Base-by-base conservation (phyloP, 2,329 filamentous ascomycete genomes). In the Graphilbum fragrans region DNA sequence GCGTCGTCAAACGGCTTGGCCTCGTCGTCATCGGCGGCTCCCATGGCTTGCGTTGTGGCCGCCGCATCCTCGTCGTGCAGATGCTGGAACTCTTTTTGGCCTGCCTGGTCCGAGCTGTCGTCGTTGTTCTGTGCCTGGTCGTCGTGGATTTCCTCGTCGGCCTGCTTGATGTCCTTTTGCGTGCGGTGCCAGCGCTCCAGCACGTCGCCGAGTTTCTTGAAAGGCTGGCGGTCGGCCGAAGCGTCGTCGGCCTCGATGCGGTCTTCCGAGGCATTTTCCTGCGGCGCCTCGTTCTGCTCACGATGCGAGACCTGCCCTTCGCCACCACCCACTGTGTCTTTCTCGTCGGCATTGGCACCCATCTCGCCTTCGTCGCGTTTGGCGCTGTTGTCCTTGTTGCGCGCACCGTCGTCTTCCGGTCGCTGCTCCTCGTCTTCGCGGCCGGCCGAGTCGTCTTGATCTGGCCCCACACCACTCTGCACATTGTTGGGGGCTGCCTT, bases 121-220 rank as follows among this genome's bases (percentile, higher is more conserved):
- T 46, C 35, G 11, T 37, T 35, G 50, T 40, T 35, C 8, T 41
- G 35, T 49, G 65, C 58, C 34, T 70, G 59, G 31, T 62, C 63
- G 49, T 75, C 61, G 18, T 70, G 64, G 20, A 17, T n/a, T 37
- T 76, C 69, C 18, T 59, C 60, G 33, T 69, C 60, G 41, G 46
- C 48, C 44, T 82, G 72, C 55, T 74, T 66, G 51, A 98, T 96
- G 47, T 94, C 82, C 37, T 76, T 77, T 53, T 93, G 85, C 54
- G 87, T 85, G 44, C 85, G 77, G 59, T 96, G 88, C 86, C 88
- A 98, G 52, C 82, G 77, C 58, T 96, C 88, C 25, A 98, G 69
- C 6, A 86, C 82, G 63, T 98, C 87, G 19, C 92, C 92, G 23
- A 98, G 74, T 55, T 94, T 93, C 64, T 92, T 92, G 70, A 95